Evolutionary conservation across 2,329 filamentous ascomycete species (phyloP), one percentile per base, ranked within the genome.

Genomic region (Cadophora luteo-olivacea): DNA sequence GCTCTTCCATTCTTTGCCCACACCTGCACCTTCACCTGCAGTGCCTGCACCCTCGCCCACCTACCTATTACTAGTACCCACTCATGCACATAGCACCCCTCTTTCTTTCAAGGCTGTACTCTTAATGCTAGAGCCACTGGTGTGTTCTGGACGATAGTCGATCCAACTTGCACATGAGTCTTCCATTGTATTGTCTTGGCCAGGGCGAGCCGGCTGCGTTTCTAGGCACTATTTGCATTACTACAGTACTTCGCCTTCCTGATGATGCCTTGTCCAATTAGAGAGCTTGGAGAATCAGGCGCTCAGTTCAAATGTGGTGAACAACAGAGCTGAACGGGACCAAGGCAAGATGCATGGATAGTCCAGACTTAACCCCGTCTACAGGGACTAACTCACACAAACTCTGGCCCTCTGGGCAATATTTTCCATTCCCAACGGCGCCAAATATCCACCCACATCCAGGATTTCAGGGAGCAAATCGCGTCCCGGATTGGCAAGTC

Each of bases 401-500:
- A 52, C 57, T 45, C 54, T 51, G 49, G 61, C 49, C 33, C 57
- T 45, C 54, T 51, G 49, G 61, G 61, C 33, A 25, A 57, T 51
- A 64, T 64, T 62, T 63, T 16, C 61, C 32, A 24, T 36, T 33
- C 24, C 51, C 52, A 48, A 65, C 57, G 54, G 55, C 64, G 54
- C 45, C 41, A 51, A 64, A 49, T 33, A 61, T 52, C 54, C 54
- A 63, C 61, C 54, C 54, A 63, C 61, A 51, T 25, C 25, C 54
- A 60, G 54, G 36, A 58, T 48, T 57, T n/a, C 24, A 19, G 19
- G 24, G n/a, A 25, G 41, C 54, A 38, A 38, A 51, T 52, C 48
- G 14, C 11, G 25, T 66, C 62, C 62, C 19, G 61, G 61, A 60
- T 63, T 55, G 51, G 65, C 57, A 69, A 69, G 61, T 67, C 61